These are phyloP conservation scores for Quercus parvula DNA, from an alignment of 306 rosid genomes.

Conservation along the genomic window DNA sequence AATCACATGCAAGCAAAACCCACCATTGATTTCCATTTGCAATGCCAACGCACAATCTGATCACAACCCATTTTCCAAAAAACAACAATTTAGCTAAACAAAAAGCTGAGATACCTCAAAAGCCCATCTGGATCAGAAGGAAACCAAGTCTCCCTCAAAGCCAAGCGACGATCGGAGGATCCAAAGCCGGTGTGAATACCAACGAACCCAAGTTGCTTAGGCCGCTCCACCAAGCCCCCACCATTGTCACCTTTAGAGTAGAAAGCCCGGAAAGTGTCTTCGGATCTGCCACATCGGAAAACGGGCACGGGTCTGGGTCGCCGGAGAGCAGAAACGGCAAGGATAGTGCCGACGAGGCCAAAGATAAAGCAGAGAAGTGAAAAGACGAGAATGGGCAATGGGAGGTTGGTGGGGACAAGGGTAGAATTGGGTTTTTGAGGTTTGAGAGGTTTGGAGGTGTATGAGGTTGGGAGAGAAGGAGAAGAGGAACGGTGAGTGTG, in stretches of 20 bases:
- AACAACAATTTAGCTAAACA: neutral
- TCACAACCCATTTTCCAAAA: neutral
- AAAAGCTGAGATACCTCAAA: constrained; percentile 8
- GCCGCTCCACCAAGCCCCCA: constrained; percentile 28
- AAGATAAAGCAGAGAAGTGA: constrained; percentile 25
- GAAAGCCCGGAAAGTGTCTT: constrained; percentile 29
- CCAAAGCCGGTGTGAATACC: constrained; percentile 32
- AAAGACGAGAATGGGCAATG: constrained; percentile 20
- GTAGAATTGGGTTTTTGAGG: constrained; percentile 16
- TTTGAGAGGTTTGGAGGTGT: constrained; percentile 28
- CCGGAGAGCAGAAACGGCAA: constrained; percentile 24
- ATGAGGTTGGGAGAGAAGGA: constrained; percentile 14
- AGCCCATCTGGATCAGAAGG: constrained; percentile 28
- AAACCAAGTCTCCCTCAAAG: constrained; percentile 36
- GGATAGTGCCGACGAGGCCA: constrained; percentile 30
- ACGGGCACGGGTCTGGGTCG: constrained; percentile 22
- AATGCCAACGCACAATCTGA: neutral
- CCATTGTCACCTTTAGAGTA: constrained; percentile 16
- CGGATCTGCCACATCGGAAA: constrained; percentile 38
- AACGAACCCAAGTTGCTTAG: constrained; percentile 37
- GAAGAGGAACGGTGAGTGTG: constrained; percentile 16
- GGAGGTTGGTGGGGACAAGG: neutral
- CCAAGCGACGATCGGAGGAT: constrained; percentile 30
- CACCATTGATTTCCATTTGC: neutral
- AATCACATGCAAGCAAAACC: neutral